phyloP scores from a whole-genome alignment of 129 eudicot genomes.

The Ambrosia trifida region DNA sequence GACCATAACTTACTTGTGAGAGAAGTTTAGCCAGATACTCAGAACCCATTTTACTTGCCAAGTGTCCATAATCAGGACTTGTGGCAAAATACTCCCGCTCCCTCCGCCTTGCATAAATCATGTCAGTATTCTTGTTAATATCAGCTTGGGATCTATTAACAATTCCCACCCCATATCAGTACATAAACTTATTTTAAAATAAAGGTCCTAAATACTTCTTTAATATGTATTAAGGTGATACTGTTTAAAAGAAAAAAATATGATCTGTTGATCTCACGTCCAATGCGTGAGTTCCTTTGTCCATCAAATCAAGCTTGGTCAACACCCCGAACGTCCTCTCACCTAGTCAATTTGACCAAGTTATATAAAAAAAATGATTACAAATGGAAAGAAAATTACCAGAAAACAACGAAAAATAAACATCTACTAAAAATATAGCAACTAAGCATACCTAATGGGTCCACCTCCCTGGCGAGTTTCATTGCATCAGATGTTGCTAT shows the following conservation, averaged over 20 bases:
- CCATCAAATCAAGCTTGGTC: conserved; percentile 79
- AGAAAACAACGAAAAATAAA: not conserved
- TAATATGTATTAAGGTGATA: not conserved
- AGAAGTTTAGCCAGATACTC: conserved; percentile 67
- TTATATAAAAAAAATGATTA: not conserved
- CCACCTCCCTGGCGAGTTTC: conserved; percentile 71
- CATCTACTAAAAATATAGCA: not conserved
- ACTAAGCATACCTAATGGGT: conserved; percentile 53
- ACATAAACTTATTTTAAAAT: not conserved
- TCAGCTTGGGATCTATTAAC: conserved; percentile 76
- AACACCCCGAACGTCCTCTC: conserved; percentile 70
- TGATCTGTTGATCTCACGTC: conserved; percentile 42
- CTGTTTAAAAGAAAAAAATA: not conserved
- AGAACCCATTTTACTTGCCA: conserved; percentile 61
- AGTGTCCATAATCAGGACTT: conserved; percentile 56
- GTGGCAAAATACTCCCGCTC: conserved; percentile 65
- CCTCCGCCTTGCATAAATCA: conserved; percentile 52
- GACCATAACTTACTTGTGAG: conserved; percentile 41
- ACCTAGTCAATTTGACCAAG: conserved; percentile 39
- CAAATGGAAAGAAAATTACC: not conserved
- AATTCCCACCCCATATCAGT: conserved; percentile 52
- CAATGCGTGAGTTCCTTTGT: conserved; percentile 68
- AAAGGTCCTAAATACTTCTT: not conserved
- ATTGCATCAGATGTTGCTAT: conserved; percentile 80
- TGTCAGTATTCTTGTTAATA: conserved; percentile 53